Evolutionary conservation across 305 asterid species (phyloP).

Genomic region (Fraxinus velutina): DNA sequence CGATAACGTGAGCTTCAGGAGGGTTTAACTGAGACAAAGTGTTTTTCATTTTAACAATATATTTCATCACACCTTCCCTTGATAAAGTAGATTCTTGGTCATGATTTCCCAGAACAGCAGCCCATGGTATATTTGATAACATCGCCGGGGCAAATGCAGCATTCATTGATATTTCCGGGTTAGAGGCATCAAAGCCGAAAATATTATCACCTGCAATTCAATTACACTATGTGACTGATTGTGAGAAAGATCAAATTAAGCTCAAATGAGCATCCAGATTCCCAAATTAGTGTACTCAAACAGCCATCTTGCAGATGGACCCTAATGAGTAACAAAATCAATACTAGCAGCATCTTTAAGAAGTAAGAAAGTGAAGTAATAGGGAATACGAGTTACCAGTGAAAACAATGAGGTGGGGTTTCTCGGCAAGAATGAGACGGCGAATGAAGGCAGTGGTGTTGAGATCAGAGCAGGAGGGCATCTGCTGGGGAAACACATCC

Average conservation of each 20-base stretch:
- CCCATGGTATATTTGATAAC: constrained; percentile 73
- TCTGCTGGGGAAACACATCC: constrained; percentile 62
- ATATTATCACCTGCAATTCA: constrained; percentile 74
- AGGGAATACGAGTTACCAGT: constrained; percentile 40
- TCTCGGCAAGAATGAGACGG: constrained; percentile 62
- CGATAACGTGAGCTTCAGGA: constrained; percentile 41
- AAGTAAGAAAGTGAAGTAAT: neutral
- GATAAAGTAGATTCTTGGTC: constrained; percentile 83
- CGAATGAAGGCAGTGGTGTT: constrained; percentile 72
- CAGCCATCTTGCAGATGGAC: neutral
- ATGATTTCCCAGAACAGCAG: constrained; percentile 93
- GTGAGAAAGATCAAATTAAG: neutral
- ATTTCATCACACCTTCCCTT: constrained; percentile 74
- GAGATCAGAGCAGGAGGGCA: constrained; percentile 73
- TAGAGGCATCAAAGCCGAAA: constrained; percentile 65
- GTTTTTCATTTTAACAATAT: constrained; percentile 66
- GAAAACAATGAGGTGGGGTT: constrained; percentile 69
- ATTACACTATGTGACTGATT: neutral
- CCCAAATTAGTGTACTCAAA: neutral
- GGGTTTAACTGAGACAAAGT: constrained; percentile 75
- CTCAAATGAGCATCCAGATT: neutral
- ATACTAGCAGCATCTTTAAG: neutral
- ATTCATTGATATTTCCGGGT: constrained; percentile 67
- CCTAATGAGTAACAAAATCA: neutral
- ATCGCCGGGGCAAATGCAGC: constrained; percentile 86